phyloP scores from a whole-genome alignment of 108 stramenopile species.

The Nannochloropsis oceanica region DNA sequence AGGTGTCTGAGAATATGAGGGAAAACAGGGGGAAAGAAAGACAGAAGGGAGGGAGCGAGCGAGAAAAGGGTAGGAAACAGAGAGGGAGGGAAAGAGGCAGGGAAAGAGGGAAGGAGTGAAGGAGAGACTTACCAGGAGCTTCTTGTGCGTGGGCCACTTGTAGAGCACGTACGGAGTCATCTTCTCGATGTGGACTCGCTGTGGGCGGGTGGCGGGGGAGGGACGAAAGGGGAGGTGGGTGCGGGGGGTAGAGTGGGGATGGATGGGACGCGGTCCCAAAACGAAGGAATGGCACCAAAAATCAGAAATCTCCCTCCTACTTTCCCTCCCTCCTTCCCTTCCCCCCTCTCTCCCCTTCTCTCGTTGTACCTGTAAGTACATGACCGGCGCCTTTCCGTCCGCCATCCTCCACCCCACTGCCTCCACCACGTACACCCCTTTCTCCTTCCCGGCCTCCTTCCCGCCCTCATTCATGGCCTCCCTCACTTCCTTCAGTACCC shows the following conservation, averaged over 20 bases:
- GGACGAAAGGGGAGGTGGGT: background rate
- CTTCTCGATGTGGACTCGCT: background rate
- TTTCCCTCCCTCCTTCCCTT: background rate
- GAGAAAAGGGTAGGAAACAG: background rate
- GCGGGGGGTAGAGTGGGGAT: background rate
- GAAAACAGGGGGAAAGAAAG: no score
- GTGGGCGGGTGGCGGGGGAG: background rate
- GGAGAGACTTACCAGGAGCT: background rate
- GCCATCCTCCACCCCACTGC: background rate
- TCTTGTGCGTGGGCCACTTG: background rate
- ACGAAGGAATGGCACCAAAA: no score
- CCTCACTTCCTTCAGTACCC: background rate
- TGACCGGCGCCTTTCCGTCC: background rate
- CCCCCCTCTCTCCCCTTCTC: background rate
- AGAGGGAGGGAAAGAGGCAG: background rate
- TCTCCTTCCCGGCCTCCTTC: background rate
- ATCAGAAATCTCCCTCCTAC: background rate
- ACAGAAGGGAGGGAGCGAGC: background rate
- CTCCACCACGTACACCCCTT: background rate
- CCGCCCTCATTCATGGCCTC: background rate
- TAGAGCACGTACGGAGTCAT: background rate
- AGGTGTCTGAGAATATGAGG: background rate
- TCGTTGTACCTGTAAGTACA: background rate
- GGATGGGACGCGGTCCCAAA: background rate
- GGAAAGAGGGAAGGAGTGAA: background rate